Base-by-base conservation (phyloP, 139 green algal genomes). In the Volvox reticuliferus region DNA sequence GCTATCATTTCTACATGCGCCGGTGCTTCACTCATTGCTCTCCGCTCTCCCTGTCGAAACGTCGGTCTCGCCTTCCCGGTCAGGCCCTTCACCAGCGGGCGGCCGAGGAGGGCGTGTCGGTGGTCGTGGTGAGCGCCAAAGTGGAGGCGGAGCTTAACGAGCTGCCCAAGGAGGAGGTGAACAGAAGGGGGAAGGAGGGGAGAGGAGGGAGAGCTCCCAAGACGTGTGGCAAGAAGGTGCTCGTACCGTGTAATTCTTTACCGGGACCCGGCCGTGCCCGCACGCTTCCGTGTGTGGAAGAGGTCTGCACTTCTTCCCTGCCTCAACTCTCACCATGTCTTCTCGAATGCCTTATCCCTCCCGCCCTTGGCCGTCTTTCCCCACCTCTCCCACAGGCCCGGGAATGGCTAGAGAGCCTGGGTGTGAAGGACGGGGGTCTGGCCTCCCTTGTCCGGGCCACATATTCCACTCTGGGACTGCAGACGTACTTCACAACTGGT, bases 401-500 rank as follows among this genome's bases (percentile, higher is more conserved):
- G 13, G 98, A 99, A 93, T 99, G 98, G 94, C 94, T 99, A 22
- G 93, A 96, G 87, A 93, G 92, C 87, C 61, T 99, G 73, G 98
- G 97, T 14, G 96, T 98, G 20, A 84, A 63, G 63, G 96, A 99
- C 90, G 96, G 97, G 26, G 97, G 98, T 63, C 93, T 99, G 82
- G 82, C 87, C 13, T 92, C 89, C 20, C 93, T 98, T 36, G 91
- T 97, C 44, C 73, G 86, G 22, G 91, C 96, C 35, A 97, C 97
- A 13, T 99, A 99, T 94, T 92, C 88, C 30, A 95, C 97, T 68
- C 96, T 99, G 36, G 98, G 98, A 12, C 95, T 99, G 90, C 93
- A 95, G 26, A 99, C 98, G 1, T 99, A 99, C 95, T 99, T 99
- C 96, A 99, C 98, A 2, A 98, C 95, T 16, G 96, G 96, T 96